These are phyloP conservation scores for Neurospora africana DNA, from an alignment of 495 filamentous ascomycete species.

Conservation along the genomic window DNA sequence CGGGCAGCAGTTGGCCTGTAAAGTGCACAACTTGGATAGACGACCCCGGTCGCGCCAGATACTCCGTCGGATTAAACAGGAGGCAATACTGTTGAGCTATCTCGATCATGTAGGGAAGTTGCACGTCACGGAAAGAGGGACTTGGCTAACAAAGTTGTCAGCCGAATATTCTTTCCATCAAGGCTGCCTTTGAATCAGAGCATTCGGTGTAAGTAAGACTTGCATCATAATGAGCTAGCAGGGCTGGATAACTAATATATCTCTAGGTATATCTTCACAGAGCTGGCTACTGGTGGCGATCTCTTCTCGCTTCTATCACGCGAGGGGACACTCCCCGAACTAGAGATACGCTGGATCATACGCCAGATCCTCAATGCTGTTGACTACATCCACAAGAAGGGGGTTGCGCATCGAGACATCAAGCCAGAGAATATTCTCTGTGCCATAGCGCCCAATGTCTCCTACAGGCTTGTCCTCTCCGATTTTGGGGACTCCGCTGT, in stretches of 20 bases:
- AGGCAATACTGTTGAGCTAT: constrained; percentile 46
- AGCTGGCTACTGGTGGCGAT: constrained; percentile 57
- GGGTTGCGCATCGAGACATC: constrained; percentile 82
- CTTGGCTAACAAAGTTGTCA: constrained; percentile 13
- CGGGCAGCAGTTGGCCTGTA: constrained; percentile 69
- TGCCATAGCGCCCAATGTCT: constrained; percentile 45
- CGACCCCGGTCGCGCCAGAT: background rate
- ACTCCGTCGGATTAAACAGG: constrained; percentile 27
- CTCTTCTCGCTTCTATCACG: constrained; percentile 42
- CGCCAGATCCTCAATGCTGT: constrained; percentile 70
- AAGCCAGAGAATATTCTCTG: constrained; percentile 91
- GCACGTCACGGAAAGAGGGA: background rate
- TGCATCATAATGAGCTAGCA: background rate
- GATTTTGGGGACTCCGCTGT: constrained; percentile 61
- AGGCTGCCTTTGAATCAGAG: constrained; percentile 40
- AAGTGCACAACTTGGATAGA: constrained; percentile 36
- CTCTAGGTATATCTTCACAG: constrained; percentile 52
- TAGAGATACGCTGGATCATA: constrained; percentile 72
- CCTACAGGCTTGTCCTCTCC: constrained; percentile 53
- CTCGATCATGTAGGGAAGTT: constrained; percentile 45
- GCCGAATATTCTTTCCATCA: constrained; percentile 52
- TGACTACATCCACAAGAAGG: constrained; percentile 68
- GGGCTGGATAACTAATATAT: background rate
- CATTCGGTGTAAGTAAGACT: constrained; percentile 44
- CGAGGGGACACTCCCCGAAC: constrained; percentile 45